These are phyloP conservation scores for Aspergillus diversus DNA, from an alignment of 495 filamentous ascomycete genomes.

Conservation along the genomic window DNA sequence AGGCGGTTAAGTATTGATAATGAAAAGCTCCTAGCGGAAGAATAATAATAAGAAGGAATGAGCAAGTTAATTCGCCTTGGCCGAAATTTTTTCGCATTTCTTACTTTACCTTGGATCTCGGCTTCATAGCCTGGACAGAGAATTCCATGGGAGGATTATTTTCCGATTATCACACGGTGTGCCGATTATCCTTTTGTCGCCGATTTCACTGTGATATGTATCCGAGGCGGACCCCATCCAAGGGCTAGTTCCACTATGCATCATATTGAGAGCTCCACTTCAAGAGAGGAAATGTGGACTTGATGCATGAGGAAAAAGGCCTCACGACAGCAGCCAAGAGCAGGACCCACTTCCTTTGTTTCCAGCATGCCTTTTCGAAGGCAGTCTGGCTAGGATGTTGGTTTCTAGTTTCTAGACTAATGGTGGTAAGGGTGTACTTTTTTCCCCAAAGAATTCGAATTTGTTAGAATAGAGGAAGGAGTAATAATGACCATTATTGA, in stretches of 20 bases:
- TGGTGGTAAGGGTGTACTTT: too few species aligned
- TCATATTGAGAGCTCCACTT: not conserved
- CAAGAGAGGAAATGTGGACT: not conserved
- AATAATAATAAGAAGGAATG: too few species aligned
- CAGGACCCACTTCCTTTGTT: too few species aligned
- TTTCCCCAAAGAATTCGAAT: too few species aligned
- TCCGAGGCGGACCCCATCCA: not conserved
- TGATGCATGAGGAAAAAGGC: not conserved
- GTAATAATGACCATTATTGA: not conserved
- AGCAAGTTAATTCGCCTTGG: too few species aligned
- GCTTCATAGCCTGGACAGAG: not conserved
- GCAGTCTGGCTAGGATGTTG: too few species aligned
- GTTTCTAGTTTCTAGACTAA: too few species aligned
- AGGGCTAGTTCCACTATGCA: not conserved
- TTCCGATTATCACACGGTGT: conserved; percentile 8
- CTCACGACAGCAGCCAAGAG: not conserved
- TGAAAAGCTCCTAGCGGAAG: too few species aligned
- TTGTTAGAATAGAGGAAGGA: too few species aligned
- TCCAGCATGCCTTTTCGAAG: too few species aligned
- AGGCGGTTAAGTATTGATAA: too few species aligned
- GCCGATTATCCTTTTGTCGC: conserved; percentile 12
- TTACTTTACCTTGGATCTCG: conserved; percentile 20
- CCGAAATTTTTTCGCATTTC: too few species aligned
- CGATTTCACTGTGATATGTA: not conserved
- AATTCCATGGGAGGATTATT: not conserved